Base-by-base conservation (phyloP, 441 rosid genomes). In the Codiaeum variegatum region DNA sequence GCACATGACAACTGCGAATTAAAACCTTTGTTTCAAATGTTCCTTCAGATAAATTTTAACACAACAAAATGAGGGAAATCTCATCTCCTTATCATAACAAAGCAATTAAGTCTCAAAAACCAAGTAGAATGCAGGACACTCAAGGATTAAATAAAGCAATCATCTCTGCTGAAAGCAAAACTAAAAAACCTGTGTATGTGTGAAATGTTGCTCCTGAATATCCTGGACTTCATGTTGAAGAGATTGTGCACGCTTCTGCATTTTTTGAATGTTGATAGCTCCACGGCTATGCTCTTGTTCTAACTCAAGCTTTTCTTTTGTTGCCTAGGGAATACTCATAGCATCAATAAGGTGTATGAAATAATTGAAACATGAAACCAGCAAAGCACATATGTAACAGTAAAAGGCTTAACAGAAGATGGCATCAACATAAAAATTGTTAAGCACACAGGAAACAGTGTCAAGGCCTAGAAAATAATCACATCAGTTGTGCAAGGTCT, bases 121-220 rank as follows among this genome's bases (percentile, higher is more conserved):
- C 46, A 76, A 8, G 21, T 4, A 60, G 1, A 23, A 77, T 6
- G 63, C 18, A 7, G 2, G 11, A 36, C 12, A 51, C 6, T 11
- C 6, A 9, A 12, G 11, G 13, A 40, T 23, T 34, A 29, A 21
- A 58, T 0, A 11, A 52, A 40, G 44, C 65, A 40, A 40, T 32
- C 0, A 59, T 65, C 32, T 46, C 31, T 36, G 21, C 3, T 56
- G 31, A 47, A 44, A 67, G 63, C 60, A 66, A 67, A 67, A 70
- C n/a, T 75, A 75, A 74, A 78, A 76, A 52, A 96, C 99, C 99
- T 96, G 98, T 54, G 99, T 89, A 78, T 81, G 85, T 84, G 75
- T 87, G 69, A 79, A 66, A 62, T 89, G 86, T 71, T 86, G 92
- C 67, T 93, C 96, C 62, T 85, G 88, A 80, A 91, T 85, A 77